Conservation (phyloP, 495 filamentous ascomycete genomes). For the Bacidia gigantensis region DNA sequence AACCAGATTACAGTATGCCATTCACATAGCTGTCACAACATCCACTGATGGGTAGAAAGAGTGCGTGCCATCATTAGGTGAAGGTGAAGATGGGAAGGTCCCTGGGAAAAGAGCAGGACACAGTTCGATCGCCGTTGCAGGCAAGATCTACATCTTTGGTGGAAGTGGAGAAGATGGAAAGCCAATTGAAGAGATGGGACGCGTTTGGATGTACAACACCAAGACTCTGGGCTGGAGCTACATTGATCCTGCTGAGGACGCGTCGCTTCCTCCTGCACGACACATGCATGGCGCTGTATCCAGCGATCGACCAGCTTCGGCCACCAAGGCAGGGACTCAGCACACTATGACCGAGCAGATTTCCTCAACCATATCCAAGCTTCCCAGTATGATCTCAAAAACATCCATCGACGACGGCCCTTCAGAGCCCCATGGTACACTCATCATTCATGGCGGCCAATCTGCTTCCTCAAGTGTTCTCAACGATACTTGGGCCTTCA, state of each 20-base stretch:
- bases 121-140: constrained; percentile 27
- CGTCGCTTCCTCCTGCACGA: constrained; percentile 6
- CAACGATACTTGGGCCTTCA: constrained; percentile 35
- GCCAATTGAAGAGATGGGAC: constrained; percentile 28
- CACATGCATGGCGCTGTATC: constrained; percentile 11
- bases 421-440: constrained; percentile 21
- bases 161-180: constrained; percentile 25
- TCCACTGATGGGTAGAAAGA: constrained; percentile 7
- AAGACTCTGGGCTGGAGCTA: constrained; percentile 24
- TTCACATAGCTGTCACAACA: no score
- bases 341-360: constrained; percentile 13
- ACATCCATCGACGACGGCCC: constrained; percentile 1
- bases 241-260: constrained; percentile 8
- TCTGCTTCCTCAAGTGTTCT: constrained; percentile 14
- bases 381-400: constrained; percentile 18
- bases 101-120: constrained; percentile 29
- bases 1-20: constrained; percentile 23
- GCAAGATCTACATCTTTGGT: constrained; percentile 31
- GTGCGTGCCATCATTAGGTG: constrained; percentile 21
- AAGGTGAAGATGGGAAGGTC: constrained; percentile 17
- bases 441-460: constrained; percentile 32
- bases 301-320: constrained; percentile 12
- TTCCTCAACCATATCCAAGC: constrained; percentile 14
- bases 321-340: not conserved
- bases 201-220: constrained; percentile 36